Percentiles rank a stretch among this genome's conserved stretches.
phyloP scores from a whole-genome alignment of 1,284 basidiomycete genomes.

The Trichosporon inkin region DNA sequence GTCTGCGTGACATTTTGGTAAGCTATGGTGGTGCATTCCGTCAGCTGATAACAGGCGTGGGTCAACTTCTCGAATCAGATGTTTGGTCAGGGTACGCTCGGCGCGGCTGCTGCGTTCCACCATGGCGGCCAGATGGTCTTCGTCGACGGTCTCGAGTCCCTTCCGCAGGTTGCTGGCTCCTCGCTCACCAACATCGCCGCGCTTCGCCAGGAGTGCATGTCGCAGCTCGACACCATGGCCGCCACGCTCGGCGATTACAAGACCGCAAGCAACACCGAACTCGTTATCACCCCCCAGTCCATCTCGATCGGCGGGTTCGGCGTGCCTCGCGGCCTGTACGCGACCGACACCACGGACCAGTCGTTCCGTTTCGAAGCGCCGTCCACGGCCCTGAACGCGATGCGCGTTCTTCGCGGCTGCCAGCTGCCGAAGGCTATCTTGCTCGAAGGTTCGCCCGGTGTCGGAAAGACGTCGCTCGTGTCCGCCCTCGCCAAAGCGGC shows the following conservation, averaged over 20 bases:
- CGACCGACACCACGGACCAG: constrained; percentile 18
- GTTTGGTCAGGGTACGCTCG: constrained; percentile 49
- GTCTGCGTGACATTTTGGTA: constrained; percentile 85
- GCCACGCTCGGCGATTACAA: constrained; percentile 21
- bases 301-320: constrained; percentile 73
- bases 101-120: constrained; percentile 63
- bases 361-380: constrained; percentile 81
- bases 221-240: constrained; percentile 31
- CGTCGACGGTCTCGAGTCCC: constrained; percentile 73
- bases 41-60: constrained; percentile 67
- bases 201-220: constrained; percentile 42
- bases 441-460: constrained; percentile 95
- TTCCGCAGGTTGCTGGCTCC: constrained; percentile 60
- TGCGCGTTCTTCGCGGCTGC: constrained; percentile 84
- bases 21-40: constrained; percentile 35
- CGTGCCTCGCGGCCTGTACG: constrained; percentile 60
- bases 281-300: constrained; percentile 25
- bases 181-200: constrained; percentile 33
- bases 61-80: constrained; percentile 76
- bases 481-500: constrained; percentile 77
- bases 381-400: constrained; percentile 82
- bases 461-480: constrained; percentile 97
- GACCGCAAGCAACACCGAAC: constrained; percentile 9
- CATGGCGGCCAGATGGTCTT: constrained; percentile 83
- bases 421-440: constrained; percentile 89